A percentile compares a stretch with the other conserved stretches of the same genome.
Conservation (phyloP, 371 early-diverging fungal genomes). For the Haplosporangium sp. region DNA sequence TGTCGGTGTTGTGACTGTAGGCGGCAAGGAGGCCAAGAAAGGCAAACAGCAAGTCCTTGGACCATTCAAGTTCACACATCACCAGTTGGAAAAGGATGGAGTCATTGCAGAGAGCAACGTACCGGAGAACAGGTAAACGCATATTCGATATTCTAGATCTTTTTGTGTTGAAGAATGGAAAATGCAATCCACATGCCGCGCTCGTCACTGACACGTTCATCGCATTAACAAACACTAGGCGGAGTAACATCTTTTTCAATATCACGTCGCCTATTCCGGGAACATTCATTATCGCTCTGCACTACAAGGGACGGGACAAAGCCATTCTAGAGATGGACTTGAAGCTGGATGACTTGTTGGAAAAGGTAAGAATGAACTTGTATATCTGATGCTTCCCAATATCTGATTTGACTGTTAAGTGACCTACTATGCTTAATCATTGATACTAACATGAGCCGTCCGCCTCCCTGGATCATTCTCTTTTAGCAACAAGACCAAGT, state of each 20-base stretch:
- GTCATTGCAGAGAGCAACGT: conserved; percentile 92
- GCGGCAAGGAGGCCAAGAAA: conserved; percentile 63
- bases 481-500: conserved; percentile 92
- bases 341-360: conserved; percentile 92
- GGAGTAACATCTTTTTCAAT: conserved; percentile 89
- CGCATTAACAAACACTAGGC: conserved; percentile 57
- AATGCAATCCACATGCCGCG: too few species aligned
- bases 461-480: conserved; percentile 29
- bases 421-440: not conserved
- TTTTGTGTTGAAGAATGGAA: not conserved
- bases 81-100: conserved; percentile 90
- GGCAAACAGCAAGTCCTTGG: conserved; percentile 64
- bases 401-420: not conserved
- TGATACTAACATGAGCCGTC: not conserved
- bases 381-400: not conserved
- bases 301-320: conserved; percentile 92
- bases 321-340: conserved; percentile 96
- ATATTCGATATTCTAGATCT: not conserved
- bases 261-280: conserved; percentile 89
- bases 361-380: conserved; percentile 68
- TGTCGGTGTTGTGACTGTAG: conserved; percentile 56
- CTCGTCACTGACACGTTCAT: not conserved
- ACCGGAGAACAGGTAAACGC: conserved; percentile 81
- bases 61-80: conserved; percentile 85
- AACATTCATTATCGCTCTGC: conserved; percentile 89